Base-by-base conservation (phyloP, 495 filamentous ascomycete species). In the Xeromyces bisporus region DNA sequence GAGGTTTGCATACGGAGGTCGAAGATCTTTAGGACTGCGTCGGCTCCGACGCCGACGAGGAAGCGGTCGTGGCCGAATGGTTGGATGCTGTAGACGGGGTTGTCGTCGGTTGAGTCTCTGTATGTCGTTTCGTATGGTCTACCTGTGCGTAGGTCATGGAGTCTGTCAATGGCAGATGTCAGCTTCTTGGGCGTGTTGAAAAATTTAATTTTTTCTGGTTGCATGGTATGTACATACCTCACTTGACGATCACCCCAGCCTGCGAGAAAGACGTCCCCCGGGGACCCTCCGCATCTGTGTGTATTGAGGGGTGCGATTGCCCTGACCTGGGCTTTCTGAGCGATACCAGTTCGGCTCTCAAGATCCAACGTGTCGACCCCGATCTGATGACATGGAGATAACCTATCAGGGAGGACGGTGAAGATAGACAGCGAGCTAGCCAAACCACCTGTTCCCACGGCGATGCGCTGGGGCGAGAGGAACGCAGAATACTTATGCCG, bases 81-180 rank as follows among this genome's bases (percentile, higher is more conserved):
- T 2, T 64, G 60, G 7, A 80, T 55, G 24, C 70, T 69, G 47
- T 75, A 79, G 10, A 77, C 62, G 1, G 67, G 52, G 13, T 55
- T 60, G 15, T 56, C 47, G 42, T 78, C 72, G 3, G 69, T 63
- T 6, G 58, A 47, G 42, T 79, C 73, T 36, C 37, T 36, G 44
- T 73, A 78, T 10, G 40, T 46, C n/a, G 47, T 38, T 26, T 67
- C 61, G 40, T 47, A 62, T 11, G 55, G 41, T 3, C 46, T 42
- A 8, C 59, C 47, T 1, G 72, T 68, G 21, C 75, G 71, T 24
- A 79, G 50, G 47, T 80, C 75, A 45, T 80, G 73, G n/a, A 79
- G 69, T 46, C 75, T 67, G 11, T 15, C 26, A 10, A 26, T 18
- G 20, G 3, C 10, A 5, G 26, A 11, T 3, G 16, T 30, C 9